Evolutionary conservation across 768 basidiomycete genomes (phyloP).

Genomic region (Lactifluus subvellereus): DNA sequence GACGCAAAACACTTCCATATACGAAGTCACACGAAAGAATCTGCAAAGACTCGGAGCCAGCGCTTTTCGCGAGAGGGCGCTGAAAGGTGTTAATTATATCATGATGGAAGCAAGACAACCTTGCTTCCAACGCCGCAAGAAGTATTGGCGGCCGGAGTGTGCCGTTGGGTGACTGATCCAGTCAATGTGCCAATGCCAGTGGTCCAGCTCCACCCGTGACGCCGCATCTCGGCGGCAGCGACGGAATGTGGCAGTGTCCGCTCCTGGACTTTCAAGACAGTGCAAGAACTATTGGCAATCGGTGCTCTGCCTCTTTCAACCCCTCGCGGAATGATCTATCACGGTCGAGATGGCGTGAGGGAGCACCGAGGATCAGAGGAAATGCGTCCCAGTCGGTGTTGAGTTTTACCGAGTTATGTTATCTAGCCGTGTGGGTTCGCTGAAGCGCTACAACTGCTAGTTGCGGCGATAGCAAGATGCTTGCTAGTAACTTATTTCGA

Average conservation of each 20-base stretch:
- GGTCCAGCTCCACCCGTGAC: neutral
- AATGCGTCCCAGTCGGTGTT: too few relatives aligned
- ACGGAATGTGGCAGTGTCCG: neutral
- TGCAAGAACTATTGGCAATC: neutral
- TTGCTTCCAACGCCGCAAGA: neutral
- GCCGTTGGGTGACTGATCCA: too few relatives aligned
- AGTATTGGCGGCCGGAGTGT: neutral
- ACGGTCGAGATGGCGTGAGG: neutral
- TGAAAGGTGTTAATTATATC: neutral
- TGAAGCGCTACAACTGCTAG: too few relatives aligned
- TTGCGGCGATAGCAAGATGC: too few relatives aligned
- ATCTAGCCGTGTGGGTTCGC: too few relatives aligned
- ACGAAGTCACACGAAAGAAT: neutral
- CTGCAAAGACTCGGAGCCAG: neutral
- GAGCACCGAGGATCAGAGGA: neutral
- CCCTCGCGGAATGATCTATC: neutral
- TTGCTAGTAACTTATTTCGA: too few relatives aligned
- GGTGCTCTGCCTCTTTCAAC: neutral
- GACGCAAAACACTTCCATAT: too few relatives aligned
- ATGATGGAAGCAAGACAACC: neutral
- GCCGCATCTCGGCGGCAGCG: neutral
- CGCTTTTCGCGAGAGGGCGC: neutral
- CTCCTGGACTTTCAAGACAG: neutral
- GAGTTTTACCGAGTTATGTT: too few relatives aligned
- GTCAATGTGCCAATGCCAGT: neutral